A percentile compares a stretch with the other conserved stretches of the same genome.
Conservation (phyloP, 352 stramenopile genomes). For the Phytophthora macrochlamydospora region DNA sequence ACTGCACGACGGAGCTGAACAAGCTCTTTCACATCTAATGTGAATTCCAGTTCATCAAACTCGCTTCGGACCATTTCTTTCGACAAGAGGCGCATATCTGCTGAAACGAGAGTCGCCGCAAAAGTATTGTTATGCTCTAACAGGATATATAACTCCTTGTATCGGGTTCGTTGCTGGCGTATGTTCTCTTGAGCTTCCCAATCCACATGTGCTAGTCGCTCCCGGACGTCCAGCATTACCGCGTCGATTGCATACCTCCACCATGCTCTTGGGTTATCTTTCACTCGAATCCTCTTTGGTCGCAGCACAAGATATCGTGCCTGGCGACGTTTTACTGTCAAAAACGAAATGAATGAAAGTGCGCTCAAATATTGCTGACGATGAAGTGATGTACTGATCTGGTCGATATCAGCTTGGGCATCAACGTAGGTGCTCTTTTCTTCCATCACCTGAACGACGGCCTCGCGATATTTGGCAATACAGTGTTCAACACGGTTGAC, state of each 20-base stretch:
- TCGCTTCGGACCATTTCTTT: conserved; percentile 55
- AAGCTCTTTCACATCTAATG: conserved; percentile 74
- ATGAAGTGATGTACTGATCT: conserved; percentile 67
- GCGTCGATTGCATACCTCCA: conserved; percentile 82
- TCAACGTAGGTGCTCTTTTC: conserved; percentile 91
- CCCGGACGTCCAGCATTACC: conserved; percentile 73
- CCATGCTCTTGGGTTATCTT: conserved; percentile 60
- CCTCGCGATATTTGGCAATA: conserved; percentile 76
- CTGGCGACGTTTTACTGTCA: conserved; percentile 66
- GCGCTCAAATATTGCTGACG: conserved; percentile 79
- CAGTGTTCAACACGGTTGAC: conserved; percentile 63
- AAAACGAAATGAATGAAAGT: conserved; percentile 75
- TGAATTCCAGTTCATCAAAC: conserved; percentile 73
- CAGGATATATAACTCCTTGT: conserved; percentile 68
- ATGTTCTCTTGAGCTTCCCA: conserved; percentile 52
- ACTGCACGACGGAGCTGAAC: conserved; percentile 60
- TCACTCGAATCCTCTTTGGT: conserved; percentile 48
- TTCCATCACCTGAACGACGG: conserved; percentile 83
- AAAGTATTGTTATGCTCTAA: conserved; percentile 33
- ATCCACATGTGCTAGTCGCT: conserved; percentile 74
- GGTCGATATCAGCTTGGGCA: conserved; percentile 69
- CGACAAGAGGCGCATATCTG: conserved; percentile 41
- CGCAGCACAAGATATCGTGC: conserved; percentile 62
- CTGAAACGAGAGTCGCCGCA: conserved; percentile 43
- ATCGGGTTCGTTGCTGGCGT: conserved; percentile 45